Evolutionary conservation across 192 early-diverging fungal species (phyloP), one percentile per base, ranked within the genome.

Genomic region (Entomortierella beljakovae): DNA sequence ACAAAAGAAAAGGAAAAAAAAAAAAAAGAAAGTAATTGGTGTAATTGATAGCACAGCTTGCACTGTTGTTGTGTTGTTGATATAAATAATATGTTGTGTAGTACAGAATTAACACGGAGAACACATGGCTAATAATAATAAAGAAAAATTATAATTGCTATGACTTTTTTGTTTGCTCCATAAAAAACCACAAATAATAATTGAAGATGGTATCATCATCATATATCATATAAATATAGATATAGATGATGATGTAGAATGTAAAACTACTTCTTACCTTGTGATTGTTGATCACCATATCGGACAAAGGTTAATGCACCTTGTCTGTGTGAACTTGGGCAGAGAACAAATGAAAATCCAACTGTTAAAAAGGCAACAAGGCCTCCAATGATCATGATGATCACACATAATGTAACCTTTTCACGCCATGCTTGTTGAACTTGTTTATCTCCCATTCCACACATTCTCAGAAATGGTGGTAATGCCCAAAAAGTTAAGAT

Each of bases 361-460:
- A 95, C 83, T 31, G 91, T 93, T 57, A 94, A 72, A 81, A 94
- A 95, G 26, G 92, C 92, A 10, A 94, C 85, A 8, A 80, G 59
- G 4, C 80, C 76, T 70, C 92, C 92, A 67, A 93, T 76, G n/a
- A 93, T 25, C 26, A 89, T 31, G 50, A 93, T 94, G 72, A 95
- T 89, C 40, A 88, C 82, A 71, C 92, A 92, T 57, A 91, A 75
- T 7, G 88, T 84, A 34, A 89, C 76, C 79, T 91, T 91, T 67
- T 91, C 90, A 51, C 90, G 83, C 90, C 90, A 91, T 10, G 90
- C 90, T 73, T 91, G 90, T 77, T 87, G 87, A 64, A 88, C 85
- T 55, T 73, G 70, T 46, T 86, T 67, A 31, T 88, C 87, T 33
- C 65, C 57, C 76, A 91, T 81, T 10, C 86, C 83, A 42, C 84